A percentile compares a stretch with the other conserved stretches of the same genome.
phyloP scores from a whole-genome alignment of 2,329 filamentous ascomycete genomes.

The Sporothrix dimorphospora region DNA sequence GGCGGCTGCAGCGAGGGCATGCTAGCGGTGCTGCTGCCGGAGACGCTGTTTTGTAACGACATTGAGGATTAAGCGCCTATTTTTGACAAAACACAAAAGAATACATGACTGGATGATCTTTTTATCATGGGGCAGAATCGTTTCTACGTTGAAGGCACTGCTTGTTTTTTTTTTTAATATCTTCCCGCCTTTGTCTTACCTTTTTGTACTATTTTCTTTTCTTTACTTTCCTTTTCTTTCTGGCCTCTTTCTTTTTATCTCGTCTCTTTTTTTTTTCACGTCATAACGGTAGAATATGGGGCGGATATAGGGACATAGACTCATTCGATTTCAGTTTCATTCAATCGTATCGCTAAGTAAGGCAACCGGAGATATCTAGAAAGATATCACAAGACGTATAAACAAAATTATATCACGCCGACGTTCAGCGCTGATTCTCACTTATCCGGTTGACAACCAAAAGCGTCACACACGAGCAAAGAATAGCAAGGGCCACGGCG shows the following conservation, averaged over 20 bases:
- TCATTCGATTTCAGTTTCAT: not conserved
- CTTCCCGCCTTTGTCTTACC: not conserved
- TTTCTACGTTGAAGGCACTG: not conserved
- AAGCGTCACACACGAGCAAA: conserved; percentile 67
- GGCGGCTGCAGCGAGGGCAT: conserved; percentile 63
- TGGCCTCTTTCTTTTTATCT: not conserved
- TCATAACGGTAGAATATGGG: conserved; percentile 3
- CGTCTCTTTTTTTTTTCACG: not conserved
- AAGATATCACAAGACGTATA: not conserved
- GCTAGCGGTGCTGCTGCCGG: conserved; percentile 31
- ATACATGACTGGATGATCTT: not conserved
- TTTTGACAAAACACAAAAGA: no score
- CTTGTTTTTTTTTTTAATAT: not conserved
- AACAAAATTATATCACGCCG: not conserved
- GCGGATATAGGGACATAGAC: conserved; percentile 3
- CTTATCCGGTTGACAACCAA: conserved; percentile 53
- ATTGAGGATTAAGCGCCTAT: not conserved
- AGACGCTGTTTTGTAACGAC: conserved; percentile 31
- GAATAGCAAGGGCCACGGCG: conserved; percentile 63
- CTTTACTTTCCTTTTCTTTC: no score
- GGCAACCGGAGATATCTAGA: not conserved
- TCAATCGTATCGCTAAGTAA: not conserved
- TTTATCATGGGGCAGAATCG: not conserved
- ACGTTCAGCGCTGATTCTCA: conserved; percentile 29
- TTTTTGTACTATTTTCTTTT: conserved; percentile 1